Evolutionary conservation across 208 protist genomes (phyloP), one percentile per base, ranked within the genome.

Genomic region (Herpetomonas samuelpessoai): DNA sequence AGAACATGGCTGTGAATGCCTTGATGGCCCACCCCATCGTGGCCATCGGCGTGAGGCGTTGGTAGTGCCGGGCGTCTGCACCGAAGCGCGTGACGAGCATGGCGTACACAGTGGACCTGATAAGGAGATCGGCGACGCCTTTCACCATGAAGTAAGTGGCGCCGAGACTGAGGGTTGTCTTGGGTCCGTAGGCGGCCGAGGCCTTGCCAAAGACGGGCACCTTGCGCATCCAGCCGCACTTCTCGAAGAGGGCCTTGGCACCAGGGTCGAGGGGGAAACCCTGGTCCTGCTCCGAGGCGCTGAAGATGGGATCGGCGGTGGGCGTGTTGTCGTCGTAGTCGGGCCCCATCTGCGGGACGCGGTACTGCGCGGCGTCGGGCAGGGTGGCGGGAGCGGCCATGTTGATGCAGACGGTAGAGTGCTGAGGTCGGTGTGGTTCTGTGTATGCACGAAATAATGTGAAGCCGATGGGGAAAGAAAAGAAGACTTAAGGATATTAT

Each of bases 1-100:
- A 80, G 24, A 92, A 26, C 55, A 86, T 71, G 24, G 76, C 85
- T 12, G 56, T 74, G 56, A 87, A 62, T 38, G 81, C 67, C 56
- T 89, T 92, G 50, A 89, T 69, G n/a, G 85, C 77, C 71, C 74
- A 86, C 27, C 77, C 81, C 67, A 87, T 71, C 0, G 51, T 55
- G 2, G 60, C 29, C 28, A 89, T 59, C 24, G 49, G 31, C 12
- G 49, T 35, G 21, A 89, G 74, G 28, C 79, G 78, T 68, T 85
- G 74, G 49, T 87, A 89, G 7, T 64, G 56, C 18, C 35, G 25
- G 3, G 44, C 73, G 2, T 45, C 48, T 18, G 83, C 55, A 27
- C 65, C 59, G 57, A 71, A 83, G 51, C 72, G 72, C 7, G 60
- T 22, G 7, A 53, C 39, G 53, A 89, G 79, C 79, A 92, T 87